Evolutionary conservation across 148 eudicot genomes (phyloP), one percentile per base, ranked within the genome.

Genomic region (Selenicereus undatus): DNA sequence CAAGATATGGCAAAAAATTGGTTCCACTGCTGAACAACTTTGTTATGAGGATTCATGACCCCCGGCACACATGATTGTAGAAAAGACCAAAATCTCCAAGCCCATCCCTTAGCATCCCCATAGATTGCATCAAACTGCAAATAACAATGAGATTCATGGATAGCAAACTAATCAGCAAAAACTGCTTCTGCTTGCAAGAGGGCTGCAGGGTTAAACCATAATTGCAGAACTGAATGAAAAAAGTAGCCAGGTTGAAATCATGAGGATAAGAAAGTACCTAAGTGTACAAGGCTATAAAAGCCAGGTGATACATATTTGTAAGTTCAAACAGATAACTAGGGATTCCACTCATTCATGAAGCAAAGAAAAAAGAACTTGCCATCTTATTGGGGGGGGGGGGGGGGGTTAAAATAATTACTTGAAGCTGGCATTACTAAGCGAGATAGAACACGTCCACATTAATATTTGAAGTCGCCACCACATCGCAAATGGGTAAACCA

Each of bases 61-160:
- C 90, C 91, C 43, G 91, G 91, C 77, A 90, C 75, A 86, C 70
- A 84, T 42, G 87, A 81, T 39, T 71, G 78, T 77, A 90, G 24
- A 75, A 80, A 87, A 76, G 90, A 90, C 58, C 50, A 84, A 35
- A 83, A 82, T 86, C 85, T 88, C 81, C 85, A 86, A 14, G 90
- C 90, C 88, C 93, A 92, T 77, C 98, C 92, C 87, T 89, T 91
- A 62, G 96, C 94, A 79, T 90, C 98, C 79, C 96, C 96, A 78
- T 90, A 92, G 54, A 89, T 82, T 79, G 82, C 84, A 84, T 84
- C 85, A 56, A 86, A 86, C 93, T 91, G 90, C 78, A 85, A 20
- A 78, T 80, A 70, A 36, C 11, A 24, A 79, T 45, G 36, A 32
- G 36, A 82, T 9, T 13, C 78, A 71, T 64, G 68, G 26, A 62